Percentiles rank a stretch among this genome's conserved stretches.
Evolutionary conservation across 208 protist genomes (phyloP).

Genomic region (Sergeia podlipaevii): DNA sequence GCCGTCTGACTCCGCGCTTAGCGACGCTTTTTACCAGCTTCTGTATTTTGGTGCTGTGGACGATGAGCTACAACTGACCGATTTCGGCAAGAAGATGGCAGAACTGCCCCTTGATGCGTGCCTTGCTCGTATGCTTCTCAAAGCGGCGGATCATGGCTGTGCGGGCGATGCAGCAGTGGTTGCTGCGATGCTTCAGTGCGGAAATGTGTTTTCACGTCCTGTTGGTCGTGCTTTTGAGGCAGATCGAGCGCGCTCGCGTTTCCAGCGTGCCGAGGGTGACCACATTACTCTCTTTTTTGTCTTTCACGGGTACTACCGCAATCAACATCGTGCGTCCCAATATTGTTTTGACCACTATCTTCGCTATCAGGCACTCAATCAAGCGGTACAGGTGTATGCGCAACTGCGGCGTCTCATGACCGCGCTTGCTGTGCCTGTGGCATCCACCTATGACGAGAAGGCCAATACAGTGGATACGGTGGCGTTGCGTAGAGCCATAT

Average conservation of each 20-base stretch:
- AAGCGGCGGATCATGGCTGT: constrained; percentile 61
- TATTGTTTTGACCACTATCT: constrained; percentile 78
- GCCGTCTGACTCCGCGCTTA: constrained; percentile 95
- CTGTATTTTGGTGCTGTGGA: constrained; percentile 98
- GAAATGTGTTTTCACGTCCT: constrained; percentile 62
- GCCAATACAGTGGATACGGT: constrained; percentile 47
- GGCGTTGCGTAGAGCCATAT: constrained; percentile 65
- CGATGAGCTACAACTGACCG: constrained; percentile 86
- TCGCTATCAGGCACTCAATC: constrained; percentile 56
- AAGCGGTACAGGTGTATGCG: constrained; percentile 71
- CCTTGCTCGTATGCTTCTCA: constrained; percentile 92
- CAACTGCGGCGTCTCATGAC: constrained; percentile 64
- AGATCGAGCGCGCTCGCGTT: constrained; percentile 28
- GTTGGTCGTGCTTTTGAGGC: constrained; percentile 30
- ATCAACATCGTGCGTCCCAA: constrained; percentile 17
- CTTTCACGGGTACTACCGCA: constrained; percentile 72
- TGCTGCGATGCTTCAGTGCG: constrained; percentile 85
- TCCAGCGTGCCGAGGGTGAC: constrained; percentile 64
- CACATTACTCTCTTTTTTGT: constrained; percentile 76
- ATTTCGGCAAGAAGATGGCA: constrained; percentile 66
- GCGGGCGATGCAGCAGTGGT: constrained; percentile 77
- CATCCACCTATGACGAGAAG: constrained; percentile 59
- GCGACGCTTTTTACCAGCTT: constrained; percentile 95
- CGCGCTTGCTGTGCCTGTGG: constrained; percentile 36
- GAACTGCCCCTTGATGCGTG: constrained; percentile 85